Percentiles rank a stretch among this genome's conserved stretches.
Conservation (phyloP, 306 rosid genomes). For the Chamaecrista fasciculata region DNA sequence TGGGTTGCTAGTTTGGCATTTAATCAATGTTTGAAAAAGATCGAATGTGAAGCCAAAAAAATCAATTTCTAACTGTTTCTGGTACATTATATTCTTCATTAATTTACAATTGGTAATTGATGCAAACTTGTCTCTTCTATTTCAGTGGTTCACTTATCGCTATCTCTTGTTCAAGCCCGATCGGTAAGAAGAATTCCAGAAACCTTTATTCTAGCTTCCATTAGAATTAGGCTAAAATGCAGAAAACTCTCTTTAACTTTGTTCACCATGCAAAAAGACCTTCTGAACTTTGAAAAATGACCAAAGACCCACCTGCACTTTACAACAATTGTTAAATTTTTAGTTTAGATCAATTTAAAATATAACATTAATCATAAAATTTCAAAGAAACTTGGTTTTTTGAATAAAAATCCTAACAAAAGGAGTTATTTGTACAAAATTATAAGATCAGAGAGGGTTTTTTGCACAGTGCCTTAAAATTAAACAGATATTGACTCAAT, state of each 20-base stretch:
- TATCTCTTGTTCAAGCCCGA: constrained; percentile 91
- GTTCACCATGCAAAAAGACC: too few relatives aligned
- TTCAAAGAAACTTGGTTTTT: too few relatives aligned
- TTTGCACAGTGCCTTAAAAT: too few relatives aligned
- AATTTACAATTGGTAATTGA: constrained; percentile 17
- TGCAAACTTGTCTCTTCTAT: constrained; percentile 29
- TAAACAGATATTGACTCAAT: background rate
- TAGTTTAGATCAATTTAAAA: too few relatives aligned
- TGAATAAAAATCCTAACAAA: too few relatives aligned
- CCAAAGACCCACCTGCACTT: too few relatives aligned
- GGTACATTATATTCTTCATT: background rate
- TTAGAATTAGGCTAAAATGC: background rate
- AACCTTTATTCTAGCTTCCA: constrained; percentile 7
- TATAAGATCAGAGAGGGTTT: too few relatives aligned
- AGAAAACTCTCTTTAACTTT: too few relatives aligned
- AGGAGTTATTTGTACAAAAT: too few relatives aligned
- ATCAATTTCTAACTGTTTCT: background rate
- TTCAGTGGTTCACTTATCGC: constrained; percentile 97
- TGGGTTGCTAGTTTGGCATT: background rate
- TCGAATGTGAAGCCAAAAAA: background rate
- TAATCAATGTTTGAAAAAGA: background rate
- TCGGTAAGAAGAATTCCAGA: constrained; percentile 48
- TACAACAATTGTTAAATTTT: too few relatives aligned
- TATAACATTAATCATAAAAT: too few relatives aligned
- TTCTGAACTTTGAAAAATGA: too few relatives aligned